Evolutionary conservation across 2,329 filamentous ascomycete genomes (phyloP), one percentile per base, ranked within the genome.

Genomic region (Fusarium buharicum): DNA sequence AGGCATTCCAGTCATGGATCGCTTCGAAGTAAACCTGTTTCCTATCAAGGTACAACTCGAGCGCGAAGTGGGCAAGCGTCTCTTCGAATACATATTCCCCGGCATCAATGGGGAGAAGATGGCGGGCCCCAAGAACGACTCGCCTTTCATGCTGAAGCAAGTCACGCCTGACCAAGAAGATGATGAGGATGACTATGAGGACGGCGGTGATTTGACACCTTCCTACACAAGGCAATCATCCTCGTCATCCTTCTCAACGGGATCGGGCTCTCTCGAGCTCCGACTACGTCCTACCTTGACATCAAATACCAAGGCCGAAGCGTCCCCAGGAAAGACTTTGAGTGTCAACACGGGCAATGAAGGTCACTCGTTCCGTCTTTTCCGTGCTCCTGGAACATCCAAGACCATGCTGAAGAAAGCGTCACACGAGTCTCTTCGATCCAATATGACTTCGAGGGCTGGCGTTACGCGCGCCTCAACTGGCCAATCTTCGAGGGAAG

Each of bases 21-120:
- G 96, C 70, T 99, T 99, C 71, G 93, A 98, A 75, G 91, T 99
- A 51, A 92, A 93, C 51, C 80, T 99, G 17, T 93, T 96, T 74
- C 96, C 95, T 0, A 85, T 99, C 74, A 96, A 93, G 75, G 88
- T 99, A 18, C 95, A 99, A 74, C 82, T 99, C 31, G 95, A 99
- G 76, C 90, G 89, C 31, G 93, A 98, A 69, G 89, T 97, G 44
- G 94, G 93, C 39, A 94, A 96, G 78, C 92, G 90, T 67, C 81
- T 99, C 2, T 97, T 99, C 67, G 93, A 97, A 77, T 99, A 99
- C 76, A 92, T 99, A 68, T 99, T 99, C 80, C 96, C 95, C 0
- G 92, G 90, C 11, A 86, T 91, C 67, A 88, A 89, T 17, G 79
- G 75, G n/a, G 88, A 74, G 77, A 79, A 77, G 51, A 59, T 67